phyloP scores from a whole-genome alignment of 2,329 filamentous ascomycete species.

The Monosporascus sp. region DNA sequence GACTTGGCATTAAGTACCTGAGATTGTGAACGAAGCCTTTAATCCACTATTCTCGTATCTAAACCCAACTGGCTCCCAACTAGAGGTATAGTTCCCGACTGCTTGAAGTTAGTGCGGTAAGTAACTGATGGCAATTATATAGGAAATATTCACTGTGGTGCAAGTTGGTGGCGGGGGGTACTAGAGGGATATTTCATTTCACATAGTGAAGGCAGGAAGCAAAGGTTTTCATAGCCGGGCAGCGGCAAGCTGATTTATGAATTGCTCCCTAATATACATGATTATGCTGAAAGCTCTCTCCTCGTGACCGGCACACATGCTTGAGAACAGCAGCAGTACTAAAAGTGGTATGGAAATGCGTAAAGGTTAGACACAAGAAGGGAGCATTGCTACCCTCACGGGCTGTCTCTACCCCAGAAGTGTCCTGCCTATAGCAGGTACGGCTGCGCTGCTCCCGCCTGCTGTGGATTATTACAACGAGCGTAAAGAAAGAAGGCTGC shows the following conservation, averaged over 20 bases:
- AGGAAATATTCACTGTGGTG: no score
- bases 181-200: no score
- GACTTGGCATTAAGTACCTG: no score
- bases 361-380: slow-evolving; percentile 34
- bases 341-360: slow-evolving; percentile 20
- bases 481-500: slow-evolving; percentile 41
- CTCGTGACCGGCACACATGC: slow-evolving; percentile 25
- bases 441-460: slow-evolving; percentile 32
- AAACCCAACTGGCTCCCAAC: no score
- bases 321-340: slow-evolving; percentile 17
- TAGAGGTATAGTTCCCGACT: no score
- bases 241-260: slow-evolving; percentile 16
- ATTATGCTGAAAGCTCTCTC: slow-evolving; percentile 16
- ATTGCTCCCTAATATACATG: slow-evolving; percentile 23
- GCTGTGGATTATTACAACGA: slow-evolving; percentile 44
- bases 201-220: not conserved
- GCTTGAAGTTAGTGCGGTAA: no score
- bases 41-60: no score
- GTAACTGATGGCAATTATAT: no score
- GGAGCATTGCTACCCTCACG: slow-evolving; percentile 1
- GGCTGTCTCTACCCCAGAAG: slow-evolving; percentile 4
- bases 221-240: slow-evolving; percentile 8
- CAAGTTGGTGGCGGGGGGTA: no score
- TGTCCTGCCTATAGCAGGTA: slow-evolving; percentile 23
- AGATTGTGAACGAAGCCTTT: no score